Evolutionary conservation across 2,329 filamentous ascomycete species (phyloP).

Genomic region (Penicillium griseofulvum): DNA sequence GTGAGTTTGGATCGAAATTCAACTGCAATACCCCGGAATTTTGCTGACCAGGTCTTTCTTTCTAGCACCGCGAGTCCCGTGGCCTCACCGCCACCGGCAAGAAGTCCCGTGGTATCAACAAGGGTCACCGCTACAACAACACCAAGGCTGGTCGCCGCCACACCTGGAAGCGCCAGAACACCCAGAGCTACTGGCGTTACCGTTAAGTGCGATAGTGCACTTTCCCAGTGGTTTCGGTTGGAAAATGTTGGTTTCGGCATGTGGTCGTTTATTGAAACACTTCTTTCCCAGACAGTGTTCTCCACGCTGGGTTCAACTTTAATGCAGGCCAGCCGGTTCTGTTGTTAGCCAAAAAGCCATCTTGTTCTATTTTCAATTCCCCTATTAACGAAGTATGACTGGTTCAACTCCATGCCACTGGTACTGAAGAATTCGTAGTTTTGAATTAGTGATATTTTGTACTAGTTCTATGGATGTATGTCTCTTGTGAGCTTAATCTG

Average conservation of each 20-base stretch:
- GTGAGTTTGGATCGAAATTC: slow-evolving; percentile 31
- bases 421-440: slow-evolving; percentile 12
- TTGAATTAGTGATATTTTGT: background rate
- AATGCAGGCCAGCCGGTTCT: slow-evolving; percentile 38
- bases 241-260: slow-evolving; percentile 34
- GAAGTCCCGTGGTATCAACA: slow-evolving; percentile 99
- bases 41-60: slow-evolving; percentile 23
- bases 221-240: slow-evolving; percentile 27
- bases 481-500: background rate
- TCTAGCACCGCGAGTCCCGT: slow-evolving; percentile 88
- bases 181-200: slow-evolving; percentile 97
- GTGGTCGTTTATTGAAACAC: slow-evolving; percentile 35
- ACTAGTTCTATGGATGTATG: background rate
- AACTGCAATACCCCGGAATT: background rate
- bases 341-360: slow-evolving; percentile 41
- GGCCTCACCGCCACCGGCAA: slow-evolving; percentile 98
- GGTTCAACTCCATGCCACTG: slow-evolving; percentile 26
- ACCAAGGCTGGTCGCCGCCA: slow-evolving; percentile 95
- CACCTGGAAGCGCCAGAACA: slow-evolving; percentile 99
- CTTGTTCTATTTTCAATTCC: slow-evolving; percentile 33
- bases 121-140: slow-evolving; percentile 99
- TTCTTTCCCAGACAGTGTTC: slow-evolving; percentile 31
- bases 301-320: slow-evolving; percentile 33
- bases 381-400: slow-evolving; percentile 41
- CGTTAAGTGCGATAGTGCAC: slow-evolving; percentile 55